Evolutionary conservation across 306 rosid genomes (phyloP).

Genomic region (Citrullus colocynthis): DNA sequence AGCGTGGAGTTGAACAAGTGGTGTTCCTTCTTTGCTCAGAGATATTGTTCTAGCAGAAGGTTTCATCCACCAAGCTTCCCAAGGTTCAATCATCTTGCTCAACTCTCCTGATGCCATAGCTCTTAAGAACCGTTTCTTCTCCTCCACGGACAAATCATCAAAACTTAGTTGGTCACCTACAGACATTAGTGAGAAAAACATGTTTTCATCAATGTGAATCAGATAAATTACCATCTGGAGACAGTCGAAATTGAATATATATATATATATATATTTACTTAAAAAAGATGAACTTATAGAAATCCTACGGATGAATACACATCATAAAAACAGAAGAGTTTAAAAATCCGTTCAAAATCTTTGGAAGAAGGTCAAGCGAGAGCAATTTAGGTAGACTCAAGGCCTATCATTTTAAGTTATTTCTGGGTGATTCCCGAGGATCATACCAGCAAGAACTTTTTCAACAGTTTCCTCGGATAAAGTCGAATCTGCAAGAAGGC

Average conservation of each 20-base stretch:
- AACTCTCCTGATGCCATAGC: conserved; percentile 79
- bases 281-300: not conserved
- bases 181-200: conserved; percentile 3
- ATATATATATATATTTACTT: too few species aligned
- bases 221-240: not conserved
- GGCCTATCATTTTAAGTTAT: not conserved
- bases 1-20: conserved; percentile 51
- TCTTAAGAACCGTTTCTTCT: conserved; percentile 66
- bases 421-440: conserved; percentile 6
- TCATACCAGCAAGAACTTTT: conserved; percentile 50
- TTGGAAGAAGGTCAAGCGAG: not conserved
- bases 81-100: conserved; percentile 84
- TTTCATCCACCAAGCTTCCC: conserved; percentile 96
- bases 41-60: conserved; percentile 56
- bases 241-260: not conserved
- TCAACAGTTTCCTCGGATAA: conserved; percentile 51
- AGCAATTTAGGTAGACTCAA: not conserved
- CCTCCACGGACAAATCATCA: conserved; percentile 67
- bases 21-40: conserved; percentile 73
- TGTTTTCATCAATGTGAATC: conserved; percentile 12
- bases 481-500: conserved; percentile 36
- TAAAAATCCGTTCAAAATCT: not conserved
- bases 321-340: not conserved
- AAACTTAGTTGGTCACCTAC: conserved; percentile 62
- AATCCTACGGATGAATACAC: not conserved